These are phyloP conservation scores for Camellia sinensis DNA, from an alignment of 148 eudicot genomes.

Conservation along the genomic window DNA sequence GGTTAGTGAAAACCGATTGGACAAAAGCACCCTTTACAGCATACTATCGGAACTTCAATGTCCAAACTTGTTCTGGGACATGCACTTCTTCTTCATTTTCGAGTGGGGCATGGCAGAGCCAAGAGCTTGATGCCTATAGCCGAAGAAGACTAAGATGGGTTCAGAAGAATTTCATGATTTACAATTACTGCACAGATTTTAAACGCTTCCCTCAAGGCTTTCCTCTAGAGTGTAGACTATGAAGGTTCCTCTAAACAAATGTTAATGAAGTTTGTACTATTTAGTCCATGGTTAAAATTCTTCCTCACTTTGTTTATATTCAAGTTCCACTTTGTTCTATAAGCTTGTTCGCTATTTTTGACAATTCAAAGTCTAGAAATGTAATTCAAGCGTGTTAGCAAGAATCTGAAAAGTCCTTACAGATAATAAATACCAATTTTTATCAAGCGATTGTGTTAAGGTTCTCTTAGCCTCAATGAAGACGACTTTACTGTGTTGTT, in stretches of 20 bases:
- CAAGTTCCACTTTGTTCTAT: too few species aligned
- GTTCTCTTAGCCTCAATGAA: too few species aligned
- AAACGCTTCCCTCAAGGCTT: constrained; percentile 41
- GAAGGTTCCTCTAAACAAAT: constrained; percentile 8
- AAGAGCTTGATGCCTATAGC: constrained; percentile 36
- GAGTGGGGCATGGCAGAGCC: constrained; percentile 31
- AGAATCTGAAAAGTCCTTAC: too few species aligned
- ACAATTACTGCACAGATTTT: constrained; percentile 46
- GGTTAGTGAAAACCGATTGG: constrained; percentile 23
- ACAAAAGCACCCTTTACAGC: constrained; percentile 54
- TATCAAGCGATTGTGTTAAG: too few species aligned
- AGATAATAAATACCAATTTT: too few species aligned
- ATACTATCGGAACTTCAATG: constrained; percentile 43
- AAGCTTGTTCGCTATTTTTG: too few species aligned
- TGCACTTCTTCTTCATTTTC: constrained; percentile 7
- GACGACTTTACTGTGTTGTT: too few species aligned
- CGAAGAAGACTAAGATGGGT: constrained; percentile 45
- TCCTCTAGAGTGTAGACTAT: constrained; percentile 46
- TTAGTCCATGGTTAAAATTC: too few species aligned
- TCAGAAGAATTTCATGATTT: constrained; percentile 44
- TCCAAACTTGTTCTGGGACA: constrained; percentile 33
- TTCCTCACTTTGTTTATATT: too few species aligned
- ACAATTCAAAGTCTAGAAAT: too few species aligned
- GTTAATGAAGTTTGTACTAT: too few species aligned
- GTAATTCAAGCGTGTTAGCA: too few species aligned